Percentiles rank a stretch among this genome's conserved stretches.
Conservation (phyloP, 2,329 filamentous ascomycete genomes). For the Sclerotiophoma versabilis region DNA sequence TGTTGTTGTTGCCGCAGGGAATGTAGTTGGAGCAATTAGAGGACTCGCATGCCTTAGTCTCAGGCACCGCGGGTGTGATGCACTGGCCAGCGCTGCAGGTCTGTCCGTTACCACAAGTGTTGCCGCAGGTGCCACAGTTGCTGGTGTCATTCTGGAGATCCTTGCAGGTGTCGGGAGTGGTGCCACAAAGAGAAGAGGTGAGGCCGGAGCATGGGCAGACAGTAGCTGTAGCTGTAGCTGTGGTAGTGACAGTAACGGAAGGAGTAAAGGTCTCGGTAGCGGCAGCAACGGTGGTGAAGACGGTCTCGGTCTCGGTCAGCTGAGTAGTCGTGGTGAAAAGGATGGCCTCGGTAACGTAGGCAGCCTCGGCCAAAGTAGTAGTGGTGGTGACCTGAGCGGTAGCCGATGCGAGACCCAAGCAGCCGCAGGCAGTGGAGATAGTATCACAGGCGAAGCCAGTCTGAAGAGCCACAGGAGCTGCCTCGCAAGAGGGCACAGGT, state of each 20-base stretch:
- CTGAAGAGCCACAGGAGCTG: constrained; percentile 17
- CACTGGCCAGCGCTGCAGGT: constrained; percentile 8
- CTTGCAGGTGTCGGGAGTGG: constrained; percentile 12
- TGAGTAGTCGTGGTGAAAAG: constrained; percentile 5
- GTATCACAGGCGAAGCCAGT: constrained; percentile 11
- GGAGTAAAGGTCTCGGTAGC: constrained; percentile 13
- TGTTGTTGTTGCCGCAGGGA: neutral
- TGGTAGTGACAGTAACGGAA: constrained; percentile 10
- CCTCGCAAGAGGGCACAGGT: constrained; percentile 13
- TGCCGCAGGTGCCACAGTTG: constrained; percentile 20
- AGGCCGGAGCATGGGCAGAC: constrained; percentile 15
- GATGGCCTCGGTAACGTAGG: constrained; percentile 6
- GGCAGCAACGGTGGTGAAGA: constrained; percentile 6
- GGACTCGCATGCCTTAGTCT: constrained; percentile 1
- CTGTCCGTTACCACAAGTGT: constrained; percentile 5
- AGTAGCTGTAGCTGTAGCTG: constrained; percentile 13
- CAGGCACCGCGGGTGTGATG: too few relatives aligned
- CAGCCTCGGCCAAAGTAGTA: constrained; percentile 10
- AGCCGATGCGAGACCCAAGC: constrained; percentile 18
- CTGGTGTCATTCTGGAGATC: constrained; percentile 13
- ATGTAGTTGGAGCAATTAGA: neutral
- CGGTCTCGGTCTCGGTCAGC: constrained; percentile 12
- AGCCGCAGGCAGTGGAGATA: constrained; percentile 16
- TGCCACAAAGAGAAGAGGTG: constrained; percentile 6
- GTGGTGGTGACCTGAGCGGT: constrained; percentile 8